phyloP scores from a whole-genome alignment of 345 rosid species.

The Gossypium ekmanianum region DNA sequence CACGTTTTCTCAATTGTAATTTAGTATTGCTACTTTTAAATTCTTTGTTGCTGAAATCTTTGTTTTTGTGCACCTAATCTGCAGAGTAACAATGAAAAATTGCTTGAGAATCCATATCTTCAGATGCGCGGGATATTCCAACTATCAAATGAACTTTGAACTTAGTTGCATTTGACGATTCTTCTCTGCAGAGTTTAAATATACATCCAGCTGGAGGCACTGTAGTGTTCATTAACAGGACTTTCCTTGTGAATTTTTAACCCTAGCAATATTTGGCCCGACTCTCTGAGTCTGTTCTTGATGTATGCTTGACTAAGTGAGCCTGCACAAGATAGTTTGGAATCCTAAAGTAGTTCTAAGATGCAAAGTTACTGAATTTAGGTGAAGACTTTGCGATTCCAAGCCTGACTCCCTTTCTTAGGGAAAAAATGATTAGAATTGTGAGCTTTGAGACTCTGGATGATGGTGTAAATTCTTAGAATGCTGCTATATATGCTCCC shows the following conservation, averaged over 20 bases:
- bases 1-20: background rate
- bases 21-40: background rate
- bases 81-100: slow-evolving; percentile 96
- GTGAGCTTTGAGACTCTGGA: slow-evolving; percentile 11
- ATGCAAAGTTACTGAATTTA: background rate
- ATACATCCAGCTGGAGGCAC: slow-evolving; percentile 1
- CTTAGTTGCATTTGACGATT: slow-evolving; percentile 24
- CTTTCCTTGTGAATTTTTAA: slow-evolving; percentile 5
- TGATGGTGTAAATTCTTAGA: slow-evolving; percentile 6
- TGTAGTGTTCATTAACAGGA: slow-evolving; percentile 3
- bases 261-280: slow-evolving; percentile 12
- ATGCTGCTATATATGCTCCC: slow-evolving; percentile 8
- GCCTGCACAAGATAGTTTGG: slow-evolving; percentile 5
- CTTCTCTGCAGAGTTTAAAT: slow-evolving; percentile 5
- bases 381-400: slow-evolving; percentile 1
- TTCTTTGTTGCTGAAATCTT: slow-evolving; percentile 15
- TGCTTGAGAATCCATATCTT: slow-evolving; percentile 93
- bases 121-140: slow-evolving; percentile 98
- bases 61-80: slow-evolving; percentile 19
- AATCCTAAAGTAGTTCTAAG: slow-evolving; percentile 11
- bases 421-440: background rate
- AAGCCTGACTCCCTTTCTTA: background rate
- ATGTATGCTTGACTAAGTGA: slow-evolving; percentile 9
- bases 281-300: slow-evolving; percentile 1
- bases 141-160: slow-evolving; percentile 62